Conservation (phyloP, 257 asterid species). For the Solanum tarijense region DNA sequence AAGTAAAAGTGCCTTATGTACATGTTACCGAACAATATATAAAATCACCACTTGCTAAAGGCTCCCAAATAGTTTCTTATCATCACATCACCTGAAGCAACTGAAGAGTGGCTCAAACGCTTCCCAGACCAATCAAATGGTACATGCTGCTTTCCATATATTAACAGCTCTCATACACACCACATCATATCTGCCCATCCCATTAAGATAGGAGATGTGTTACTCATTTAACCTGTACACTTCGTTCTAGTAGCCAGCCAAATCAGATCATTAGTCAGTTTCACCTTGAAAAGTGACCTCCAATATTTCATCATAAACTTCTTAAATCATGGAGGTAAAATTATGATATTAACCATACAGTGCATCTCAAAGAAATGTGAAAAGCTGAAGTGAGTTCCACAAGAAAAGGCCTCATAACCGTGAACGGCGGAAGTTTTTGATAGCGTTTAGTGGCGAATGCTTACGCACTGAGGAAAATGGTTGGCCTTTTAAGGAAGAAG, state of each 20-base stretch:
- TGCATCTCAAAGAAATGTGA: background rate
- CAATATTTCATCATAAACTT: background rate
- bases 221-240: background rate
- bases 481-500: conserved; percentile 61
- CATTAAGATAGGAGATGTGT: background rate
- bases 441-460: conserved; percentile 39
- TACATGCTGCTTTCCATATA: background rate
- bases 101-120: background rate
- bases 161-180: background rate
- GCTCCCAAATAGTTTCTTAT: background rate
- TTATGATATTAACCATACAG: background rate
- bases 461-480: conserved; percentile 49
- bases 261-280: background rate
- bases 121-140: background rate
- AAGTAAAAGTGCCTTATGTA: background rate
- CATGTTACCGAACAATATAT: background rate
- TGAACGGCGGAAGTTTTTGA: conserved; percentile 44
- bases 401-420: conserved; percentile 35
- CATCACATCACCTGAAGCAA: background rate
- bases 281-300: background rate
- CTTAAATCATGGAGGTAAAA: background rate
- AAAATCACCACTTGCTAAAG: background rate
- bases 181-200: background rate
- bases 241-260: background rate
- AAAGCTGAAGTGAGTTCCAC: background rate